Evolutionary conservation across 176 grass and related monocot species (phyloP).

Genomic region (Zea luxurians): DNA sequence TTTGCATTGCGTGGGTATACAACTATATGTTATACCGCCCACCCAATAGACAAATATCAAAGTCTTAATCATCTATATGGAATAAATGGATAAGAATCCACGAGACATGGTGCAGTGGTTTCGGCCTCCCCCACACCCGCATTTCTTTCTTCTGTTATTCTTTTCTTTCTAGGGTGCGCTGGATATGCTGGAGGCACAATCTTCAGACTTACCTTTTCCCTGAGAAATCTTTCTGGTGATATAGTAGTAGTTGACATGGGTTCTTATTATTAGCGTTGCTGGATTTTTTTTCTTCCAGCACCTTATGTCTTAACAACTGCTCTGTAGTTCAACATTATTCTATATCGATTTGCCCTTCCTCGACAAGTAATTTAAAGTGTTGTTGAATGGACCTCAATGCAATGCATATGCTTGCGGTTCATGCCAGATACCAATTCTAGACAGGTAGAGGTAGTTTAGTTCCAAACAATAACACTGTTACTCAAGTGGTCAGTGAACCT

Average conservation of each 20-base stretch:
- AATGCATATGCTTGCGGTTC: not conserved
- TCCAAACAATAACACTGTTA: not conserved
- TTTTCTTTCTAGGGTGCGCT: slow-evolving; percentile 1
- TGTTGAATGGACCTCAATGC: not conserved
- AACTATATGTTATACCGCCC: not conserved
- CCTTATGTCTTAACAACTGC: not conserved
- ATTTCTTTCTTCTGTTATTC: not conserved
- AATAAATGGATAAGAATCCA: slow-evolving; percentile 13
- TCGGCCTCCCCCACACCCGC: not conserved
- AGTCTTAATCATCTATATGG: not conserved
- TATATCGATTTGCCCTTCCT: not conserved
- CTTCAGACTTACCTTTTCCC: not conserved
- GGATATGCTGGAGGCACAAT: slow-evolving; percentile 7
- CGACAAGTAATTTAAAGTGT: not conserved
- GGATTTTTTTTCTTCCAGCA: slow-evolving; percentile 1
- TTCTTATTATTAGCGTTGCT: not conserved
- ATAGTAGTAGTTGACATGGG: not conserved
- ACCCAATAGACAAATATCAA: not conserved
- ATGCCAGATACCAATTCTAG: not conserved
- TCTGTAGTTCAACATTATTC: not conserved
- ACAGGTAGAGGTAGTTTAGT: not conserved
- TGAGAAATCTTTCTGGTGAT: not conserved
- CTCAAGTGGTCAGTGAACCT: not conserved
- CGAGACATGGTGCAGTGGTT: slow-evolving; percentile 17
- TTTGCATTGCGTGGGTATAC: not conserved